Conservation (phyloP, 257 asterid species). For the Plantago major region DNA sequence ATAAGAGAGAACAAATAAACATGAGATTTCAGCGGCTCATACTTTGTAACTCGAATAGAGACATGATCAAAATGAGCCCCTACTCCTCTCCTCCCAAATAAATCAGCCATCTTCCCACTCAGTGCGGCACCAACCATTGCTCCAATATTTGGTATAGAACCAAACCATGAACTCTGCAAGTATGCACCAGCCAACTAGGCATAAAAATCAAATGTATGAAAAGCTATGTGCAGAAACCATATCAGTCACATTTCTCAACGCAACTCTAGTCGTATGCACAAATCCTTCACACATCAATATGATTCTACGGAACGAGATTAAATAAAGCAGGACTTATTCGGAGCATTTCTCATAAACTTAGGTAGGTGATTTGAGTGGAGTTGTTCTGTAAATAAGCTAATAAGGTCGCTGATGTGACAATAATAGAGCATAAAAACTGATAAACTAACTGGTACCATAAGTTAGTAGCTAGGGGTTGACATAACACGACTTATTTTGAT, state of each 20-base stretch:
- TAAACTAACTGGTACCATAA: too few species aligned
- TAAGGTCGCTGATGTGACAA: too few species aligned
- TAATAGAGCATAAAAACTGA: too few species aligned
- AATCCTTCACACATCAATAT: too few species aligned
- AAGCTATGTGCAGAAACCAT: neutral
- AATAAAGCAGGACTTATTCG: too few species aligned
- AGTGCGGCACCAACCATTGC: conserved; percentile 81
- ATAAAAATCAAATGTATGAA: neutral
- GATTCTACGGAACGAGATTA: too few species aligned
- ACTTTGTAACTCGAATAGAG: conserved; percentile 2
- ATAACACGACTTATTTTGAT: too few species aligned
- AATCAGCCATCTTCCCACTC: conserved; percentile 88
- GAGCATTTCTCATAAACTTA: too few species aligned
- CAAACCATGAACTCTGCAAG: conserved; percentile 77
- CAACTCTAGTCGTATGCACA: too few species aligned
- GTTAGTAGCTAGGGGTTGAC: too few species aligned
- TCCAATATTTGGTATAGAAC: conserved; percentile 81
- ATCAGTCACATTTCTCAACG: neutral
- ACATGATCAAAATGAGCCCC: conserved; percentile 21
- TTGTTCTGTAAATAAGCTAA: too few species aligned
- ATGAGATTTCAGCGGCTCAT: neutral
- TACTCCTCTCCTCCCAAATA: conserved; percentile 75
- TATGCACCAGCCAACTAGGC: neutral
- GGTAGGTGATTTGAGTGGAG: too few species aligned
- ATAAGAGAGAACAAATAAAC: conserved; percentile 6